These are phyloP conservation scores for Boletus fagicola DNA, from an alignment of 768 basidiomycete species.

Conservation along the genomic window DNA sequence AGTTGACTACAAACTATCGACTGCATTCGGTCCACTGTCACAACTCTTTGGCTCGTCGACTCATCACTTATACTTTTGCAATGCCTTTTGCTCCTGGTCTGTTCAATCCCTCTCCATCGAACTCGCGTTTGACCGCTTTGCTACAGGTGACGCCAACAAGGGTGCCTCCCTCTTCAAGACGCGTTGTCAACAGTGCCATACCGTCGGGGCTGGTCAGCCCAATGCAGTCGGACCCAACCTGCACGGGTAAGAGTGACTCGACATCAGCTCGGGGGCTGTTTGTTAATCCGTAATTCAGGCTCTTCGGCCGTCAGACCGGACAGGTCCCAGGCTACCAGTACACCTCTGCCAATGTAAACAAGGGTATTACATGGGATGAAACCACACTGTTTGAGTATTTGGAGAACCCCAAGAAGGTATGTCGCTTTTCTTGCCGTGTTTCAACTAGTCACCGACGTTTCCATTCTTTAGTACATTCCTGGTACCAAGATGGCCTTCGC, in stretches of 20 bases:
- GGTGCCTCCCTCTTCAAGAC: conserved; percentile 97
- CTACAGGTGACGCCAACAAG: conserved; percentile 77
- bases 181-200: conserved; percentile 94
- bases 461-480: conserved; percentile 72
- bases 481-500: conserved; percentile 99
- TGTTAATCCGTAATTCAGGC: conserved; percentile 36
- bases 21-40: background rate
- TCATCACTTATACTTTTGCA: conserved; percentile 6
- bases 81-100: conserved; percentile 48
- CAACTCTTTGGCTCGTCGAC: conserved; percentile 8
- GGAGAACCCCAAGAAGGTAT: conserved; percentile 95
- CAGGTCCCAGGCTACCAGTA: conserved; percentile 85
- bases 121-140: conserved; percentile 1
- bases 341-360: conserved; percentile 94
- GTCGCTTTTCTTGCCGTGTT: conserved; percentile 3
- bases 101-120: conserved; percentile 12
- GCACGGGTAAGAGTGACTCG: conserved; percentile 62
- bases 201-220: conserved; percentile 68
- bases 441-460: background rate
- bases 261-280: background rate
- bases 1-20: conserved; percentile 1
- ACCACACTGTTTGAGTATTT: conserved; percentile 93
- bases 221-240: conserved; percentile 96
- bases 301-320: conserved; percentile 87
- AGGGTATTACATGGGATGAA: conserved; percentile 85